phyloP scores from a whole-genome alignment of 2,329 filamentous ascomycete genomes.

The Phaeosphaeria sp. region DNA sequence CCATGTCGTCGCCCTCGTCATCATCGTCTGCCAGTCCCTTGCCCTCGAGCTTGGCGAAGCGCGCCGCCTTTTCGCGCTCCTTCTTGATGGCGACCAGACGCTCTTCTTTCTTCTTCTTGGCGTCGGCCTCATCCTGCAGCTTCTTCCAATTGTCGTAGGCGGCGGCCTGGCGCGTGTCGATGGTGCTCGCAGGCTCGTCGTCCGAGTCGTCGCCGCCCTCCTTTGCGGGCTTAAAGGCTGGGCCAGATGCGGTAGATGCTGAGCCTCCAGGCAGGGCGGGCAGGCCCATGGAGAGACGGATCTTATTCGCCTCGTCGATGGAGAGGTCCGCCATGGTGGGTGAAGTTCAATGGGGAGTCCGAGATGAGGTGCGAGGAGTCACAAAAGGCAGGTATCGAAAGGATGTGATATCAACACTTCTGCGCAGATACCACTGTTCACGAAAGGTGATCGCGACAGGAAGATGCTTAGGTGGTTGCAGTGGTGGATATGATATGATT shows the following conservation, averaged over 20 bases:
- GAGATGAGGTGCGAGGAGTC: too few relatives aligned
- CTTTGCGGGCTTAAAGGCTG: conserved; percentile 61
- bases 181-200: conserved; percentile 78
- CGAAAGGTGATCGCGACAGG: too few relatives aligned
- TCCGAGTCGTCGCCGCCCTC: conserved; percentile 61
- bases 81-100: conserved; percentile 84
- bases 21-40: conserved; percentile 83
- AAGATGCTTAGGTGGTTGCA: too few relatives aligned
- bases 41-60: conserved; percentile 77
- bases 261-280: conserved; percentile 84
- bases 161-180: conserved; percentile 79
- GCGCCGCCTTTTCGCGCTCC: conserved; percentile 82
- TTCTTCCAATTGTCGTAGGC: conserved; percentile 78
- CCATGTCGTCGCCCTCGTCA: conserved; percentile 74
- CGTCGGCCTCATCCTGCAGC: conserved; percentile 70
- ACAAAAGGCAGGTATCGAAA: too few relatives aligned
- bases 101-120: conserved; percentile 80
- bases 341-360: too few relatives aligned
- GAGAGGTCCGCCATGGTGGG: conserved; percentile 42
- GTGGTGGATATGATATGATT: too few relatives aligned
- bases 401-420: too few relatives aligned
- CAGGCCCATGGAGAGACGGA: conserved; percentile 87
- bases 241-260: conserved; percentile 57
- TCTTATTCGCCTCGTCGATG: conserved; percentile 93
- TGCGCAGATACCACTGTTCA: too few relatives aligned